These are phyloP conservation scores for Calonectria ilicicola DNA, from an alignment of 2,329 filamentous ascomycete species.

Conservation along the genomic window DNA sequence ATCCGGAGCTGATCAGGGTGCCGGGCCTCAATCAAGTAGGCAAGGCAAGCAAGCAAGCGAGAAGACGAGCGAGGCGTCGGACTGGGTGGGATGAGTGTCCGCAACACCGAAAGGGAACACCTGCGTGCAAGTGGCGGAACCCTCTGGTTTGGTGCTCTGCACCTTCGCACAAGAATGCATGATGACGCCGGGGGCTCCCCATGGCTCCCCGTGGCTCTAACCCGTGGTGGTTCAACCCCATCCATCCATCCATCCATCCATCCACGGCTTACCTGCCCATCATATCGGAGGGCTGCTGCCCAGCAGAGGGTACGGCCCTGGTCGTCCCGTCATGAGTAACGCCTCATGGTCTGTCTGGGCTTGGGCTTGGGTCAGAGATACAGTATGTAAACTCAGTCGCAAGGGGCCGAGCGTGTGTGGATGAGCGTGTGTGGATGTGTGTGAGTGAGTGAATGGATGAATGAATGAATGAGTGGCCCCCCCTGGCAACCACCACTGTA, in stretches of 20 bases:
- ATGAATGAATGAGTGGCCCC: no score
- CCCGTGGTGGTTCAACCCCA: no score
- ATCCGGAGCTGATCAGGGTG: neutral
- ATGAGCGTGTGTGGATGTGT: no score
- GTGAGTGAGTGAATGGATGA: no score
- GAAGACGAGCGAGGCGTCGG: neutral
- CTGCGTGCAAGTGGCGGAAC: slow-evolving; percentile 14
- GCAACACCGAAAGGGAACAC: neutral
- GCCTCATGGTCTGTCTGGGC: neutral
- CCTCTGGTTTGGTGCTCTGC: slow-evolving; percentile 11
- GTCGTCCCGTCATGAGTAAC: slow-evolving; percentile 1
- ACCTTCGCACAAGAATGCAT: slow-evolving; percentile 19
- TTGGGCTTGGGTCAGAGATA: neutral
- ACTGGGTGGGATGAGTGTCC: neutral
- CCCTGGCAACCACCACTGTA: neutral
- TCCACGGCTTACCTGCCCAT: neutral
- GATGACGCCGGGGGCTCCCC: slow-evolving; percentile 21
- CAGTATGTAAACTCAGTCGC: neutral
- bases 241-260: no score
- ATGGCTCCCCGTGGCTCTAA: no score
- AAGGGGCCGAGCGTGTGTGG: slow-evolving; percentile 1
- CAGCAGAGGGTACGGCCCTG: neutral
- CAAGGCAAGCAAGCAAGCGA: neutral
- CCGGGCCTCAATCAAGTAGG: neutral
- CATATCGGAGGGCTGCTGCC: neutral